Evolutionary conservation across 1,139 yeast genomes (phyloP), one percentile per base, ranked within the genome.

Genomic region (Geotrichum fermentans): DNA sequence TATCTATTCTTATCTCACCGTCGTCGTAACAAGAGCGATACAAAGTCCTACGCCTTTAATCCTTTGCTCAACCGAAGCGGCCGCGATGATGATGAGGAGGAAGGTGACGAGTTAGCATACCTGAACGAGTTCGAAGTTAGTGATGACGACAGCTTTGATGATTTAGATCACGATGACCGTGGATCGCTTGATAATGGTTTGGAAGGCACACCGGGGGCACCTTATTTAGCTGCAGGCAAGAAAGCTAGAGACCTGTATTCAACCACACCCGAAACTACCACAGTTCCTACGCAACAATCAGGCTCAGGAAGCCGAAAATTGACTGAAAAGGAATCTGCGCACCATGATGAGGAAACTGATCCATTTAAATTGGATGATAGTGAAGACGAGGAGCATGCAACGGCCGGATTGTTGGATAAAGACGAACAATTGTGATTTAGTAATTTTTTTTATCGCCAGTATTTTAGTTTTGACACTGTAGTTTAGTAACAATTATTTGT

Each of bases 1-100:
- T 66, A 64, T 52, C 53, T 64, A 29, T 59, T 56, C 28, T 44
- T 63, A 7, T 55, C 64, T 16, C 52, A 61, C 28, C 59, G 63
- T 24, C 53, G 55, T 17, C 39, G 47, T 45, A 47, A 52, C 14
- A 37, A 24, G 34, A 28, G 45, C 54, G 54, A 47, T 50, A 50
- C 51, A 55, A 26, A 45, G 51, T 24, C 55, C 51, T 37, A 49
- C 54, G 52, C 54, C 59, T 37, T 56, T 60, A 20, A 45, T 20
- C 50, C 45, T 17, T 43, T 43, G 5, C 46, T 40, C 2, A 41
- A 40, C 14, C 40, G 41, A 13, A 17, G 29, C 8, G 26, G 8
- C 17, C 22, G 40, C 14, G 43, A 39, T 26, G 50, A 44, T 16
- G 50, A 49, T 18, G 60, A 50, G 3, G 55, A 50, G 35, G 51